Base-by-base conservation (phyloP, 192 early-diverging fungal genomes). In the Coemansia sp. region DNA sequence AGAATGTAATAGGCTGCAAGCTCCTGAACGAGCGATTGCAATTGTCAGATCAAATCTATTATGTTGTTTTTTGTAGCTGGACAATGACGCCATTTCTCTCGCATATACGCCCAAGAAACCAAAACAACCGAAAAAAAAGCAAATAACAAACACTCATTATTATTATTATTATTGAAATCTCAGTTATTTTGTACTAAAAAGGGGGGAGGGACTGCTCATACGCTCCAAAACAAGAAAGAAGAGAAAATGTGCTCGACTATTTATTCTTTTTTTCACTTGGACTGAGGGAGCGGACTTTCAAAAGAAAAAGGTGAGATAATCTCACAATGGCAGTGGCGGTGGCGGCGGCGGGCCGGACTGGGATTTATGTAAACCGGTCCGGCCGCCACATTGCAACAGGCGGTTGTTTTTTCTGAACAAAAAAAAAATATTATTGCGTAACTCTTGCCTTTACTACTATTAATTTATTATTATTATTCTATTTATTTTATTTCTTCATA, bases 311-410 rank as follows among this genome's bases (percentile, higher is more conserved):
- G 14, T 4, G 1, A 51, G 47, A 51, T 51, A 11, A 27, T 25
- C 22, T 20, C 47, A 51, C 47, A 51, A 51, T 51, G 24, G 8
- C 22, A 27, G 47, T 51, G 47, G 47, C n/a, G n/a, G n/a, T n/a
- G n/a, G n/a, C n/a, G n/a, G n/a, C n/a, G n/a, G n/a, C n/a, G n/a
- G n/a, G n/a, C n/a, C 47, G 47, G 41, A 25, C 24, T 42, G 59
- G 59, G 39, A 61, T 61, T 42, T 61, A 61, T 42, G 29, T 29
- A 61, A 39, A 42, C 38, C 59, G 17, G 41, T 17, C 38, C 41
- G 5, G 10, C 29, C 39, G 36, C 39, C 35, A 39, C 35, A 37
- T 59, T 29, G 37, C 24, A 25, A 42, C 59, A 42, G 24, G n/a
- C n/a, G n/a, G n/a, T n/a, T n/a, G n/a, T n/a, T 43, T 43, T 61